These are phyloP conservation scores for Pseudogymnoascus sp. DNA, from an alignment of 2,329 filamentous ascomycete species.

Conservation along the genomic window DNA sequence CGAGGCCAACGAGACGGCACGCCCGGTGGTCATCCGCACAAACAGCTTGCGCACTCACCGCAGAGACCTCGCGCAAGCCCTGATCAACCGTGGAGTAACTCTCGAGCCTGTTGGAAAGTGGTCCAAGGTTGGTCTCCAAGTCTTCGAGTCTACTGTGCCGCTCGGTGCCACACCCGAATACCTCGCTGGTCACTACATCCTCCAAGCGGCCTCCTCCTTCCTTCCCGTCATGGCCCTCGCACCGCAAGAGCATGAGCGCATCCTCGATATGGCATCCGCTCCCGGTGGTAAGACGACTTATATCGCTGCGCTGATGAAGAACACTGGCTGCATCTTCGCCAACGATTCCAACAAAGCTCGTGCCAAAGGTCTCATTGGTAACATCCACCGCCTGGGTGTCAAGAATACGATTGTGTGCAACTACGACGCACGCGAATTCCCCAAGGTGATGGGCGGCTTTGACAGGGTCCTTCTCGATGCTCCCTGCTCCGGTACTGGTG, in stretches of 20 bases:
- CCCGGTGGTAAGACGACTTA: slow-evolving; percentile 96
- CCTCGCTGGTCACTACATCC: slow-evolving; percentile 92
- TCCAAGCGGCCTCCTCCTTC: slow-evolving; percentile 95
- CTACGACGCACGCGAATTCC: slow-evolving; percentile 91
- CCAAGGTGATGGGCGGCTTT: slow-evolving; percentile 89
- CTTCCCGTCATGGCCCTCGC: slow-evolving; percentile 95
- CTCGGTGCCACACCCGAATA: slow-evolving; percentile 96
- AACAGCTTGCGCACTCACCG: slow-evolving; percentile 80
- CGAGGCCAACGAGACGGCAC: slow-evolving; percentile 92
- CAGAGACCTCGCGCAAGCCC: slow-evolving; percentile 78
- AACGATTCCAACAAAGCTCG: slow-evolving; percentile 93
- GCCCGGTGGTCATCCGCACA: slow-evolving; percentile 91
- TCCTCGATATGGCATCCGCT: slow-evolving; percentile 89
- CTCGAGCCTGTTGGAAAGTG: slow-evolving; percentile 96
- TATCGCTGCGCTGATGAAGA: slow-evolving; percentile 95
- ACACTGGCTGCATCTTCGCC: slow-evolving; percentile 90
- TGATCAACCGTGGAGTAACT: slow-evolving; percentile 94
- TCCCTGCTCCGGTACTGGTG: slow-evolving; percentile 92
- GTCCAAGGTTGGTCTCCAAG: slow-evolving; percentile 94
- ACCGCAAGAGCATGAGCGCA: slow-evolving; percentile 84
- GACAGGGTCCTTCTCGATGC: slow-evolving; percentile 91
- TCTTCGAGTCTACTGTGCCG: slow-evolving; percentile 77
- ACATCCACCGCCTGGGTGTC: slow-evolving; percentile 89
- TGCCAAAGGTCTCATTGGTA: slow-evolving; percentile 95
- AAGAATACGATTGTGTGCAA: slow-evolving; percentile 94